Evolutionary conservation across 805 yeast genomes (phyloP), one percentile per base, ranked within the genome.

Genomic region (Monosporozyma unispora): DNA sequence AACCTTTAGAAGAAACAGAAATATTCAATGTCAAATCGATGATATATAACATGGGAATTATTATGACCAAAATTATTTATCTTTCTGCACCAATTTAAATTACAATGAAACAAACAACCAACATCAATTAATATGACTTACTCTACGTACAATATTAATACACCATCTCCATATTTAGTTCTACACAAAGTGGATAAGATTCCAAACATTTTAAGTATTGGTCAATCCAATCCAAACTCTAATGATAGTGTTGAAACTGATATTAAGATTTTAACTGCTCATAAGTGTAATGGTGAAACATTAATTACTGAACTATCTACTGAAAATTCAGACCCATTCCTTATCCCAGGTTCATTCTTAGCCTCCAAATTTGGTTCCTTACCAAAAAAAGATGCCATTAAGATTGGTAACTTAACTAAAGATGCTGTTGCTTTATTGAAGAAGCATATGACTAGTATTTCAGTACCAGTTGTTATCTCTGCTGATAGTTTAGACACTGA

Each of bases 161-260:
- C 59, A 16, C 60, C 63, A 16, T 60, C 63, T 22, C 63, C 63
- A 19, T 59, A 59, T 29, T 46, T 56, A 31, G 52, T 52, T 6
- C 45, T 55, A 25, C 41, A 45, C 45, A 55, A 25, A 54, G 57
- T 16, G 57, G 64, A 44, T 60, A 64, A 53, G 21, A 48, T 69
- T 22, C 69, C 72, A 1, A 64, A 67, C 0, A 76, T 75, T 1
- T 55, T 74, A 40, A 69, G 74, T 0, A 66, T 74, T 38, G 43
- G 43, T 6, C 11, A 39, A 9, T 39, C 43, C 3, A 39, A 39
- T 39, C 81, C 89, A 3, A 95, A 95, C 1, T 95, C 95, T 1
- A 95, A 95, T 2, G 95, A 95, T 1, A 21, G 43, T 21, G 80
- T 87, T 44, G 95, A 87, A 62, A 95, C 95, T 0, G 96, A 87